These are phyloP conservation scores for Centaurea solstitialis DNA, from an alignment of 129 eudicot species.

Conservation along the genomic window DNA sequence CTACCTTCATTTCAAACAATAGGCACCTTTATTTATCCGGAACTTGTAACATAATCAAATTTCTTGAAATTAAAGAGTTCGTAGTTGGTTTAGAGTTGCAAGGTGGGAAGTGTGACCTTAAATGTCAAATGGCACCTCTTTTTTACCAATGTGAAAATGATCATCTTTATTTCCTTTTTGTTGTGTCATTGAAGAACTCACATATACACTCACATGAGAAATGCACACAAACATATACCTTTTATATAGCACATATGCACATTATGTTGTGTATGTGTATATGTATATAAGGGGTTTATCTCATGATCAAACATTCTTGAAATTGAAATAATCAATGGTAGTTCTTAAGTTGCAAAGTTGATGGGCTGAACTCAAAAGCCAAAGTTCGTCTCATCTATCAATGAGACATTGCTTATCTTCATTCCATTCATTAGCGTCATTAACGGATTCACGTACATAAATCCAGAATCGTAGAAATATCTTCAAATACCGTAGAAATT, in stretches of 20 bases:
- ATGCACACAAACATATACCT: background rate
- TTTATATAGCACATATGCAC: background rate
- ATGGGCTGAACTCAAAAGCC: background rate
- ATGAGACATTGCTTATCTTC: background rate
- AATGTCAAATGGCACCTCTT: no score
- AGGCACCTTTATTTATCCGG: background rate
- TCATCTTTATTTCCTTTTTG: no score
- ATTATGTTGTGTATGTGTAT: background rate
- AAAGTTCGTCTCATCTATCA: background rate
- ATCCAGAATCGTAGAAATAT: background rate
- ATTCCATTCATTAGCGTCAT: background rate
- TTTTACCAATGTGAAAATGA: no score
- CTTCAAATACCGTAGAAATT: background rate
- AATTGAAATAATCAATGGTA: background rate
- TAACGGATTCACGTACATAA: background rate
- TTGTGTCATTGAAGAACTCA: background rate
- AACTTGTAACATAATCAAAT: no score
- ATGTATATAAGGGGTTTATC: background rate
- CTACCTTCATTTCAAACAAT: background rate
- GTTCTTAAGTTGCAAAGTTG: background rate
- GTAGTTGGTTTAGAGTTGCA: no score
- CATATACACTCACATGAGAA: background rate
- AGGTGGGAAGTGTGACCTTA: no score
- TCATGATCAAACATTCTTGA: background rate
- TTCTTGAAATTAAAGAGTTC: no score